Percentiles rank a stretch among this genome's conserved stretches.
These are phyloP conservation scores for Geranium incanum DNA, from an alignment of 441 rosid species.

Conservation along the genomic window DNA sequence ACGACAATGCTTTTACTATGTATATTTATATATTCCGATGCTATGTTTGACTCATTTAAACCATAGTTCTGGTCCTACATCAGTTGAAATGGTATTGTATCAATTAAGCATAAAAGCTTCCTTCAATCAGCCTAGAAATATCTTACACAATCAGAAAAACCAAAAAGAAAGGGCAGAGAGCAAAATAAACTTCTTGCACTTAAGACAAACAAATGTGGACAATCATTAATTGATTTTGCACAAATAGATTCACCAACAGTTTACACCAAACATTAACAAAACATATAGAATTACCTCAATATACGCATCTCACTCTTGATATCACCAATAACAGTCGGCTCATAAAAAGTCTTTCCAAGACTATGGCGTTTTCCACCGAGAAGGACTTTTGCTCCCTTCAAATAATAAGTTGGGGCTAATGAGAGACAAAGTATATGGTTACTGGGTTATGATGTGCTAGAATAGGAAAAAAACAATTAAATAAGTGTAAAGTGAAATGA, in stretches of 20 bases:
- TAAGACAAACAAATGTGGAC: not conserved
- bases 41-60: not conserved
- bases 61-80: not conserved
- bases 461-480: conserved; percentile 4
- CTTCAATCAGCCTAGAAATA: too few species aligned
- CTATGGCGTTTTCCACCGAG: conserved; percentile 89
- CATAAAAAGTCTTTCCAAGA: conserved; percentile 84
- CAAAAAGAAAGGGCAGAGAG: conserved; percentile 8
- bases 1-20: not conserved
- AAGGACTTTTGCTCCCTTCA: conserved; percentile 83
- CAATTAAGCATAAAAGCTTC: not conserved
- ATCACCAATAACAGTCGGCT: conserved; percentile 75
- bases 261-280: conserved; percentile 5
- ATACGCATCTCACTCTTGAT: conserved; percentile 59
- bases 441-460: not conserved
- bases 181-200: not conserved
- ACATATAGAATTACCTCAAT: conserved; percentile 47
- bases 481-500: not conserved
- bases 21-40: not conserved
- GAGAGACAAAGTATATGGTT: not conserved
- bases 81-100: not conserved
- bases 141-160: too few species aligned
- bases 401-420: conserved; percentile 12
- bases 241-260: conserved; percentile 1
- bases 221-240: not conserved